Base-by-base conservation (phyloP, 1,284 basidiomycete species). In the Fomitopsis schrenkii region DNA sequence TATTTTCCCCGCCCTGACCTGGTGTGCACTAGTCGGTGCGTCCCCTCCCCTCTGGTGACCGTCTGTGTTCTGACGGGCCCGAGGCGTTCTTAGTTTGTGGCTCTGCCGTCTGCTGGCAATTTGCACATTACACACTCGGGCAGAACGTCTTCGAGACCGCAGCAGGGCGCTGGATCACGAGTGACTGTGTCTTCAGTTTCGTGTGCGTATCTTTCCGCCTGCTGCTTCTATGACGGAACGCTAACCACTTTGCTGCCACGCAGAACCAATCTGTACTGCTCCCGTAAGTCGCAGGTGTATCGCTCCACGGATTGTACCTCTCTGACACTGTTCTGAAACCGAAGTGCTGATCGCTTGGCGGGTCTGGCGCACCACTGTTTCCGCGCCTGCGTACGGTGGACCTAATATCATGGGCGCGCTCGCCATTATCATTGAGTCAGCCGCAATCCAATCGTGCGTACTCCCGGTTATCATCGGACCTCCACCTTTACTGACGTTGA, bases 391-490 rank as follows among this genome's bases (percentile, higher is more conserved):
- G 7, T 59, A 59, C 38, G 58, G 58, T n/a, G 58, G 58, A 2
- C 46, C 58, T 4, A 59, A 53, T 38, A 53, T 59, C 58, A 59
- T 59, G 58, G 58, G 58, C 50, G 58, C 58, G 17, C 58, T 59
- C 40, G 58, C 58, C 19, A 59, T 59, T 35, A 59, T 59, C 50
- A 59, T 59, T 30, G 58, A 59, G 17, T 53, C 46, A 5, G 58
- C 58, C 36, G 58, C 58, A 1, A 36, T 59, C 0, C 48, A 52
- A 33, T 41, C 58, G 58, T 59, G 22, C 17, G 58, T 44, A 15
- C n/a, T 45, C 17, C 45, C 44, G 46, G 15, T 53, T 22, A 3
- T 35, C 45, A 46, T 46, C 45, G 45, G 50, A 53, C 12, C n/a
- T 30, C 17, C 44, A 19, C 17, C 6, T 46, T 30, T 5, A 30